phyloP scores from a whole-genome alignment of 2,329 filamentous ascomycete genomes.

The Fusarium pilosicola region DNA sequence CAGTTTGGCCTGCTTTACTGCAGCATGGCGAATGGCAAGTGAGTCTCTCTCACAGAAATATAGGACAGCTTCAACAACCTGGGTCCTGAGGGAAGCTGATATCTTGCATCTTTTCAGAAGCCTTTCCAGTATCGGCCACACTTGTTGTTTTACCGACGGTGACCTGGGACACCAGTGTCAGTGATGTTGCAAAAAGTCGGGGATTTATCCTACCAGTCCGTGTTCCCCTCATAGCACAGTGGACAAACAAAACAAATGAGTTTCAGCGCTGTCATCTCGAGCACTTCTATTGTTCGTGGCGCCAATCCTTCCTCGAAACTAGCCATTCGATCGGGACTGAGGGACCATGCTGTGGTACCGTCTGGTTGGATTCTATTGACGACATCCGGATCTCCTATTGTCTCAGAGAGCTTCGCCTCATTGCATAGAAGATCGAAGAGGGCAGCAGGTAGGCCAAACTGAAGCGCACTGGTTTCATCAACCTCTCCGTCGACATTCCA shows the following conservation, averaged over 20 bases:
- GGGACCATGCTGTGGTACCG: conserved; percentile 24
- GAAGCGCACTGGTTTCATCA: conserved; percentile 13
- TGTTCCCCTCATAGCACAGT: conserved; percentile 44
- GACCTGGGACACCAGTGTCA: conserved; percentile 24
- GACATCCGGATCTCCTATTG: background rate
- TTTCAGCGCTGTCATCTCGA: conserved; percentile 30
- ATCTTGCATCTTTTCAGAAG: conserved; percentile 20
- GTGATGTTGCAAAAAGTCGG: accelerated
- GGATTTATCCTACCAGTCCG: conserved; percentile 36
- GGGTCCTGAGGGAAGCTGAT: conserved; percentile 13
- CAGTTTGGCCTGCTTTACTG: conserved; percentile 35
- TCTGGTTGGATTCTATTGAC: conserved; percentile 18
- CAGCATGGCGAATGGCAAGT: conserved; percentile 33
- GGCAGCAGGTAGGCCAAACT: conserved; percentile 36
- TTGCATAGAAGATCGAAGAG: conserved; percentile 31
- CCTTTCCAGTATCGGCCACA: conserved; percentile 41
- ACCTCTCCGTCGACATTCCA: conserved; percentile 43
- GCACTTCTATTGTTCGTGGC: conserved; percentile 24
- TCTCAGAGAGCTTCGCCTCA: conserved; percentile 4
- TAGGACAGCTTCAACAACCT: conserved; percentile 40
- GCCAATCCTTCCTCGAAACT: too few species aligned
- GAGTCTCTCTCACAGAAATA: conserved; percentile 46
- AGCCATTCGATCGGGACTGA: conserved; percentile 20
- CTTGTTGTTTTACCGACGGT: conserved; percentile 29
- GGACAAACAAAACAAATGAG: conserved; percentile 44